A percentile compares a stretch with the other conserved stretches of the same genome.
phyloP scores from a whole-genome alignment of 805 yeast species.

The Cyberlindnera samutprakarnensis region DNA sequence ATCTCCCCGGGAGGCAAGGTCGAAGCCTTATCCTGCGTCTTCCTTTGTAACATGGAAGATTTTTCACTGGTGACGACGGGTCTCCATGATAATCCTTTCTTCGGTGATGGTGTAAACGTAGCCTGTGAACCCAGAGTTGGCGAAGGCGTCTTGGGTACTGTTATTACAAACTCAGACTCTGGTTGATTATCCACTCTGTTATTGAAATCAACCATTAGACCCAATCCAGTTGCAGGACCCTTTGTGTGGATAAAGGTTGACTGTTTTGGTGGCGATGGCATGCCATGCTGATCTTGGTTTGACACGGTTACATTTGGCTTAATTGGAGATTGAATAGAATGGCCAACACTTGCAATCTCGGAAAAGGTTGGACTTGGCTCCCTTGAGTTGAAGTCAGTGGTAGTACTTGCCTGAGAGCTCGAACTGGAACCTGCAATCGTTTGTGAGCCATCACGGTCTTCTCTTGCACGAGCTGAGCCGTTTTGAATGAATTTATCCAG shows the following conservation, averaged over 20 bases:
- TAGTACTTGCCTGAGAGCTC: not conserved
- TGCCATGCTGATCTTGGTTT: too few relatives aligned
- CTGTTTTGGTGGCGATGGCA: constrained; percentile 5
- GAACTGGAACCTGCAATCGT: not conserved
- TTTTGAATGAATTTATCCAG: constrained; percentile 10
- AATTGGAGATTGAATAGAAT: too few relatives aligned
- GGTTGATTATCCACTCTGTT: too few relatives aligned
- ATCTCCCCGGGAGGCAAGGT: constrained; percentile 85
- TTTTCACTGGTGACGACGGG: constrained; percentile 17
- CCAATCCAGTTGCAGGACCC: constrained; percentile 10
- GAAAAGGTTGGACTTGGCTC: too few relatives aligned
- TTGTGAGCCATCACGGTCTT: too few relatives aligned
- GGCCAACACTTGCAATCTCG: too few relatives aligned
- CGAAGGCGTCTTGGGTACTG: constrained; percentile 32
- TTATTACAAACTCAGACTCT: constrained; percentile 27
- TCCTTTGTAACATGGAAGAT: constrained; percentile 11
- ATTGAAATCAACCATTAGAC: constrained; percentile 2
- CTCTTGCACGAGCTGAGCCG: too few relatives aligned
- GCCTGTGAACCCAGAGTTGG: constrained; percentile 35
- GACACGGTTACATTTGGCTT: too few relatives aligned
- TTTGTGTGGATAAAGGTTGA: constrained; percentile 7
- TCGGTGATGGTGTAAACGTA: constrained; percentile 15
- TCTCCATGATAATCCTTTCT: constrained; percentile 17
- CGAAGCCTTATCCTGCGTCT: constrained; percentile 32
- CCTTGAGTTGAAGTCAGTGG: not conserved